Percentiles rank a stretch among this genome's conserved stretches.
Conservation (phyloP, 768 basidiomycete species). For the Pulveroboletus ravenelii region DNA sequence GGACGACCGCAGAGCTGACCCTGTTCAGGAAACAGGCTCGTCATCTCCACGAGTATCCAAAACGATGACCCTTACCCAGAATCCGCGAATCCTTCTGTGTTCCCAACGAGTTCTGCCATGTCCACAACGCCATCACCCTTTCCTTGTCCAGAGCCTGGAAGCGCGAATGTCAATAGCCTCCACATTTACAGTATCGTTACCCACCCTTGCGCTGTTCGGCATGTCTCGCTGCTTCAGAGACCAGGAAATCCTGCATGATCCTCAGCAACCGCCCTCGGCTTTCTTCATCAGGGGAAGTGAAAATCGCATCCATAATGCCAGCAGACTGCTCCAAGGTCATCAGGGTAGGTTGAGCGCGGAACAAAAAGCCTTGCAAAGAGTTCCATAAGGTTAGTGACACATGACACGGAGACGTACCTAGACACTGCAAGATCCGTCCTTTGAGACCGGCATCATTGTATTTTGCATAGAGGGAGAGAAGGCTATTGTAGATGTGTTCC, state of each 20-base stretch:
- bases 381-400: background rate
- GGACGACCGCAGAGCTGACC: constrained; percentile 90
- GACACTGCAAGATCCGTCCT: constrained; percentile 75
- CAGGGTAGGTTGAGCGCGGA: constrained; percentile 85
- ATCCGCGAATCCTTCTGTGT: constrained; percentile 93
- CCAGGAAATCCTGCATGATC: constrained; percentile 89
- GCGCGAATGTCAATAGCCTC: background rate
- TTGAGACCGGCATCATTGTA: constrained; percentile 54
- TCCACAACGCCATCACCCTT: constrained; percentile 50
- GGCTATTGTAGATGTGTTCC: constrained; percentile 75
- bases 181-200: background rate
- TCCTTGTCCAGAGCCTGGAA: constrained; percentile 17
- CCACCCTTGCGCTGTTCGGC: constrained; percentile 64
- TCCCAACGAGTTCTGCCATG: constrained; percentile 93
- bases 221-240: constrained; percentile 79
- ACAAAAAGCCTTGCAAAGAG: constrained; percentile 67
- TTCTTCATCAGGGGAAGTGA: constrained; percentile 68
- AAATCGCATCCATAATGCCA: constrained; percentile 85
- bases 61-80: constrained; percentile 67
- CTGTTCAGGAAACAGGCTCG: constrained; percentile 37
- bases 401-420: constrained; percentile 50
- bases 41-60: background rate
- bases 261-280: constrained; percentile 68
- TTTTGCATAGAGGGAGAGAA: constrained; percentile 71
- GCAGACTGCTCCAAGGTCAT: constrained; percentile 82